Conservation (phyloP, 2,329 filamentous ascomycete species). For the Bipolaris bicolor region DNA sequence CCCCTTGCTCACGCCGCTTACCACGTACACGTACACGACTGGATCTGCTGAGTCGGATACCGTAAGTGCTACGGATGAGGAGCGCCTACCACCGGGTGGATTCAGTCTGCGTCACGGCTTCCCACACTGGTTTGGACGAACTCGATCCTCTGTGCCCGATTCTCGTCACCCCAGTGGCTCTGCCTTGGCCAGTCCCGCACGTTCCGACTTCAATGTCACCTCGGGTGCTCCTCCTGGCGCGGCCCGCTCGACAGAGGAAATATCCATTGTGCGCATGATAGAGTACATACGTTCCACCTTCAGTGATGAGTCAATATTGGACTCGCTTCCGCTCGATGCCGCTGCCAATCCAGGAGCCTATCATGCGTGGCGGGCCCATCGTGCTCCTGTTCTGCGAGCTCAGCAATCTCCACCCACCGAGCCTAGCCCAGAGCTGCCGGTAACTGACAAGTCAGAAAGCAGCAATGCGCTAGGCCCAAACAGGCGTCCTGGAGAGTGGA, state of each 20-base stretch:
- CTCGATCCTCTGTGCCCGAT: slow-evolving; percentile 35
- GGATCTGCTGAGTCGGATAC: slow-evolving; percentile 74
- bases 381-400: slow-evolving; percentile 51
- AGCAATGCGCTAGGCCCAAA: slow-evolving; percentile 53
- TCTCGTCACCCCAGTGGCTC: slow-evolving; percentile 46
- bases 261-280: slow-evolving; percentile 64
- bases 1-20: slow-evolving; percentile 87
- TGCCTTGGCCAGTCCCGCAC: slow-evolving; percentile 27
- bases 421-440: slow-evolving; percentile 35
- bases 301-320: slow-evolving; percentile 75
- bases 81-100: slow-evolving; percentile 82
- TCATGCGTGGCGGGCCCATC: slow-evolving; percentile 87
- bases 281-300: slow-evolving; percentile 84
- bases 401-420: slow-evolving; percentile 26
- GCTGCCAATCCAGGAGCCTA: slow-evolving; percentile 91
- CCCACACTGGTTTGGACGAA: slow-evolving; percentile 77
- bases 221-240: slow-evolving; percentile 14
- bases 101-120: slow-evolving; percentile 93
- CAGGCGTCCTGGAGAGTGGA: slow-evolving; percentile 82
- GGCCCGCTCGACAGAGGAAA: slow-evolving; percentile 13
- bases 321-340: slow-evolving; percentile 78
- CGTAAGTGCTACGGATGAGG: slow-evolving; percentile 81
- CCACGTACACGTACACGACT: slow-evolving; percentile 92
- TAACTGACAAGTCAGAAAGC: slow-evolving; percentile 22
- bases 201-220: slow-evolving; percentile 14